These are phyloP conservation scores for Aquanectria penicillioides DNA, from an alignment of 2,329 filamentous ascomycete genomes.

Conservation along the genomic window DNA sequence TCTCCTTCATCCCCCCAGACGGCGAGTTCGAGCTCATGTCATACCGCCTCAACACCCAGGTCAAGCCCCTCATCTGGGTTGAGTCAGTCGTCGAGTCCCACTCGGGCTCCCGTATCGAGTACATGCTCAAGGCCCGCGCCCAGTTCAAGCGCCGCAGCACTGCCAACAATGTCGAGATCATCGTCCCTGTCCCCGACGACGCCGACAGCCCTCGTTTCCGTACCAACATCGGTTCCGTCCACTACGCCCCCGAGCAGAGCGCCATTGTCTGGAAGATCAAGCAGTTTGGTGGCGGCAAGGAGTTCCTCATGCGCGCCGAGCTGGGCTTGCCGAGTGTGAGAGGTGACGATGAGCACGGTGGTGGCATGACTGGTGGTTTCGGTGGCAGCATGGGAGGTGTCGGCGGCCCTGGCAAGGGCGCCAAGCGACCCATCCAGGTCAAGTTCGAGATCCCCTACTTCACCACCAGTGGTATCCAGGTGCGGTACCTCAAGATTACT, in stretches of 20 bases:
- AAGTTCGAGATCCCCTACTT: constrained; percentile 99
- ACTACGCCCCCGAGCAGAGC: constrained; percentile 96
- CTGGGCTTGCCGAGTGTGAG: constrained; percentile 92
- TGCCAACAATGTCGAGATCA: constrained; percentile 98
- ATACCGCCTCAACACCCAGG: constrained; percentile 97
- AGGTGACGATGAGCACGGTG: constrained; percentile 93
- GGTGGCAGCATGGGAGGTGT: constrained; percentile 96
- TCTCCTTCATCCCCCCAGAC: constrained; percentile 98
- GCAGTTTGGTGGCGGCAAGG: constrained; percentile 98
- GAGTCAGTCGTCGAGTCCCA: constrained; percentile 98
- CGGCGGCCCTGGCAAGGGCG: constrained; percentile 78
- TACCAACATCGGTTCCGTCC: constrained; percentile 95
- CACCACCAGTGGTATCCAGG: constrained; percentile 98
- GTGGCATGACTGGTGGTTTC: constrained; percentile 97
- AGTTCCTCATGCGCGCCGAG: constrained; percentile 98
- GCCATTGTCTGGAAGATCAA: constrained; percentile 99
- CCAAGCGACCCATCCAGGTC: constrained; percentile 95
- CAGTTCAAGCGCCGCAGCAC: constrained; percentile 98
- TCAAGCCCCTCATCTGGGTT: constrained; percentile 98
- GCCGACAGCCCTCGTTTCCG: constrained; percentile 96
- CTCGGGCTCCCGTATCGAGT: constrained; percentile 94
- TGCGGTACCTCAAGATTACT: constrained; percentile 98
- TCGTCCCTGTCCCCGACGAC: constrained; percentile 96
- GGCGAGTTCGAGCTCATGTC: constrained; percentile 99
- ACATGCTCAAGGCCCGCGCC: constrained; percentile 97